Evolutionary conservation across 2,329 filamentous ascomycete genomes (phyloP).

Genomic region (Ceratocystis destructans): DNA sequence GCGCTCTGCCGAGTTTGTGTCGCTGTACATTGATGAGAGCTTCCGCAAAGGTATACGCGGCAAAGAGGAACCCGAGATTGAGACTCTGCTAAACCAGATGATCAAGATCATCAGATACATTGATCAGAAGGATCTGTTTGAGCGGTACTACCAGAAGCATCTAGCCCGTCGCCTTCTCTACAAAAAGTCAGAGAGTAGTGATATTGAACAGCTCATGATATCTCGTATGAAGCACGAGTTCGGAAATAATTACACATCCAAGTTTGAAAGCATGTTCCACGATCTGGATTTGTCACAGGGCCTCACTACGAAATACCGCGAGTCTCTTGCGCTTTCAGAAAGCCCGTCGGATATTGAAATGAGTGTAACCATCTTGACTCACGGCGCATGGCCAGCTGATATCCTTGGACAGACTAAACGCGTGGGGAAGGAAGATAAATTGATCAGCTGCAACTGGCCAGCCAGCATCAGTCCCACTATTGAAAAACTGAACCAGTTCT

Average conservation of each 20-base stretch:
- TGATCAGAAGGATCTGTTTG: slow-evolving; percentile 84
- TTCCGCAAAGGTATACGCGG: slow-evolving; percentile 87
- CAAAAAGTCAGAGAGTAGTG: slow-evolving; percentile 77
- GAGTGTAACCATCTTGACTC: slow-evolving; percentile 72
- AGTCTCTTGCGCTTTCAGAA: slow-evolving; percentile 28
- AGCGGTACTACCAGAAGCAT: slow-evolving; percentile 97
- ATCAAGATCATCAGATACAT: slow-evolving; percentile 80
- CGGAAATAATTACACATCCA: slow-evolving; percentile 82
- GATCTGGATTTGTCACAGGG: slow-evolving; percentile 84
- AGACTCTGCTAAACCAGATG: slow-evolving; percentile 72
- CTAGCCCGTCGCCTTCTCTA: slow-evolving; percentile 75
- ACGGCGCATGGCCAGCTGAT: slow-evolving; percentile 89
- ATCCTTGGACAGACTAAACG: slow-evolving; percentile 50
- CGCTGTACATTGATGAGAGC: slow-evolving; percentile 92
- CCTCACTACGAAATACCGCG: slow-evolving; percentile 55
- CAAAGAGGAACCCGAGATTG: slow-evolving; percentile 77
- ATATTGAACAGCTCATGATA: slow-evolving; percentile 92
- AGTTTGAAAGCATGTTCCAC: slow-evolving; percentile 95
- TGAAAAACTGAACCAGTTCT: slow-evolving; percentile 62
- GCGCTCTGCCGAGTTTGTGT: slow-evolving; percentile 81
- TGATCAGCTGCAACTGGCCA: slow-evolving; percentile 25
- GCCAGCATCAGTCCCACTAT: slow-evolving; percentile 10
- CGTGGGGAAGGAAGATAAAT: slow-evolving; percentile 30
- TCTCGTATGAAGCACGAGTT: slow-evolving; percentile 94
- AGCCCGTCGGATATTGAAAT: slow-evolving; percentile 49